phyloP scores from a whole-genome alignment of 2,329 filamentous ascomycete species.

The Sporothrix euskadiensis region DNA sequence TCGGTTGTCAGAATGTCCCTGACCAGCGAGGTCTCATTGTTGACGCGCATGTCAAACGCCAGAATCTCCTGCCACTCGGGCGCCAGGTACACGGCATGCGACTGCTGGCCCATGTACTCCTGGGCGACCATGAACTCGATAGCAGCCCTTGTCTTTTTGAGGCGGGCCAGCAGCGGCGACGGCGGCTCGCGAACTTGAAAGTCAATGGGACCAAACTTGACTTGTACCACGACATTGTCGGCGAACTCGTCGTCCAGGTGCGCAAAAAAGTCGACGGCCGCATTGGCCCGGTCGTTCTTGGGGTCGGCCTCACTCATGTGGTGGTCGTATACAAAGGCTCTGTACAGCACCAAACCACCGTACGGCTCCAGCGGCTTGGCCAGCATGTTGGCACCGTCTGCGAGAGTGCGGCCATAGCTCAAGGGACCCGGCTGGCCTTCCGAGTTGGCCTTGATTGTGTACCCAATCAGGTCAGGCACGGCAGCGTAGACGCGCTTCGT shows the following conservation, averaged over 20 bases:
- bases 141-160: conserved; percentile 49
- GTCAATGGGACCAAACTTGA: conserved; percentile 74
- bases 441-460: conserved; percentile 70
- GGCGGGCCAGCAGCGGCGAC: conserved; percentile 62
- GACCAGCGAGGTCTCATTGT: conserved; percentile 56
- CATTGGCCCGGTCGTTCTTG: conserved; percentile 68
- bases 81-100: conserved; percentile 66
- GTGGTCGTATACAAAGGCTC: conserved; percentile 70
- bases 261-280: conserved; percentile 66
- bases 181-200: conserved; percentile 70
- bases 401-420: conserved; percentile 68
- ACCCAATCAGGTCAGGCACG: conserved; percentile 68
- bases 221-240: conserved; percentile 69
- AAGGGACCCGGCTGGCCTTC: conserved; percentile 70
- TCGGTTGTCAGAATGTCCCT: conserved; percentile 56
- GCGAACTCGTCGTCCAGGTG: conserved; percentile 65
- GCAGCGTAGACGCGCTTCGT: conserved; percentile 60
- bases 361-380: conserved; percentile 58
- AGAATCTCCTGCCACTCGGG: conserved; percentile 69
- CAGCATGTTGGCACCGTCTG: conserved; percentile 69
- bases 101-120: conserved; percentile 71
- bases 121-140: conserved; percentile 68
- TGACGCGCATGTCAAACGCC: conserved; percentile 65
- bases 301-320: conserved; percentile 58
- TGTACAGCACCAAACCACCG: conserved; percentile 64